A percentile compares a stretch with the other conserved stretches of the same genome.
Evolutionary conservation across 2,329 filamentous ascomycete species (phyloP).

Genomic region (Aspergillus awamori): DNA sequence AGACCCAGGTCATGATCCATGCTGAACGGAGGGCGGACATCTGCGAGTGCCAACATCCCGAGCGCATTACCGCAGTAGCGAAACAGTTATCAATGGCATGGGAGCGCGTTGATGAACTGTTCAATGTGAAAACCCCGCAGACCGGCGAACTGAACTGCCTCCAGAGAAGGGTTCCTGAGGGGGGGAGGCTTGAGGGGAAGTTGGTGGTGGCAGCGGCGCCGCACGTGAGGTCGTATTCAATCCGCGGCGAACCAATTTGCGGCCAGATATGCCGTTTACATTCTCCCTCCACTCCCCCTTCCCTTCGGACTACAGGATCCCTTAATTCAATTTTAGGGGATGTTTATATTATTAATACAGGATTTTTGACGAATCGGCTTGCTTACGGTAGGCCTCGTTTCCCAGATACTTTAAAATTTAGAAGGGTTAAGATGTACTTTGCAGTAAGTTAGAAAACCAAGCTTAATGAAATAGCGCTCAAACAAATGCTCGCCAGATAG

Average conservation of each 20-base stretch:
- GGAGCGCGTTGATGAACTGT: constrained; percentile 29
- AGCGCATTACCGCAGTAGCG: constrained; percentile 43
- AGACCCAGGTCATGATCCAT: constrained; percentile 39
- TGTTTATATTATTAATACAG: background rate
- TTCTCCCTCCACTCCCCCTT: constrained; percentile 14
- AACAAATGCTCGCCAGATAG: constrained; percentile 4
- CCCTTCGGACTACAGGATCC: background rate
- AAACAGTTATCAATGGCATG: constrained; percentile 28
- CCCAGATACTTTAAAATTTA: background rate
- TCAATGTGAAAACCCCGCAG: constrained; percentile 28
- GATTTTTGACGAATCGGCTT: constrained; percentile 8
- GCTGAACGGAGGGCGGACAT: constrained; percentile 38
- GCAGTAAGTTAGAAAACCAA: background rate
- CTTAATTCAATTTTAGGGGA: background rate
- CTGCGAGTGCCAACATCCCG: constrained; percentile 43
- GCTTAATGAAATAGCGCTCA: constrained; percentile 5
- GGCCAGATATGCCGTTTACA: constrained; percentile 37
- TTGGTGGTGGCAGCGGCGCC: constrained; percentile 9
- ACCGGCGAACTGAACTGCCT: constrained; percentile 21
- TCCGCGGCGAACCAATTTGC: constrained; percentile 13
- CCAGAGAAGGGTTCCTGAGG: constrained; percentile 11
- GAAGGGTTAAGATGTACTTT: background rate
- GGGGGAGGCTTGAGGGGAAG: constrained; percentile 8
- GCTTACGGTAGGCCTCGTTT: background rate
- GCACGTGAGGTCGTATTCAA: constrained; percentile 22